A percentile compares a stretch with the other conserved stretches of the same genome.
Conservation (phyloP, 2,329 filamentous ascomycete species). For the Pyricularia grisea region DNA sequence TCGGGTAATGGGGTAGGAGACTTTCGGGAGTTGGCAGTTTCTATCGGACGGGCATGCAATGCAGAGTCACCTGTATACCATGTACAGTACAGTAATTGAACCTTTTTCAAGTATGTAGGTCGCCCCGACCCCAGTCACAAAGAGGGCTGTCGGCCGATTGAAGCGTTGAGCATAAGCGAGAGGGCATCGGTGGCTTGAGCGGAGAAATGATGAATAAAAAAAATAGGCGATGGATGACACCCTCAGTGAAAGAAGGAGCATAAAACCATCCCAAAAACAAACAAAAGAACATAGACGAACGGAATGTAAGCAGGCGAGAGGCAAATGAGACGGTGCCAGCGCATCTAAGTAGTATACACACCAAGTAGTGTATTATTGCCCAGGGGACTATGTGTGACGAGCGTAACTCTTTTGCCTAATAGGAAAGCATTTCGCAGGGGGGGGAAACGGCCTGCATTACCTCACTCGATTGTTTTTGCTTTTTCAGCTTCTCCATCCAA, state of each 20-base stretch:
- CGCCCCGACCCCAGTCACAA: background rate
- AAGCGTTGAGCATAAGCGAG: background rate
- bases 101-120: background rate
- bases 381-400: background rate
- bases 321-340: slow-evolving; percentile 3
- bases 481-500: background rate
- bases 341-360: background rate
- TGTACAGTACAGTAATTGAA: background rate
- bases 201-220: background rate
- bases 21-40: background rate
- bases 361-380: background rate
- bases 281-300: background rate
- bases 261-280: background rate
- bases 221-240: background rate
- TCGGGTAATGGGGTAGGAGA: no score
- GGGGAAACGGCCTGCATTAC: background rate
- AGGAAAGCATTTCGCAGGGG: background rate
- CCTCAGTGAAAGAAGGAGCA: background rate
- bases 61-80: background rate
- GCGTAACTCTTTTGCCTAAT: background rate
- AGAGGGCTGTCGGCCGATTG: background rate
- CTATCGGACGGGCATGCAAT: background rate
- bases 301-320: background rate
- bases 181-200: background rate
- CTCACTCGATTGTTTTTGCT: background rate